Conservation (phyloP, 2,329 filamentous ascomycete genomes). For the Cladosporium sp. region DNA sequence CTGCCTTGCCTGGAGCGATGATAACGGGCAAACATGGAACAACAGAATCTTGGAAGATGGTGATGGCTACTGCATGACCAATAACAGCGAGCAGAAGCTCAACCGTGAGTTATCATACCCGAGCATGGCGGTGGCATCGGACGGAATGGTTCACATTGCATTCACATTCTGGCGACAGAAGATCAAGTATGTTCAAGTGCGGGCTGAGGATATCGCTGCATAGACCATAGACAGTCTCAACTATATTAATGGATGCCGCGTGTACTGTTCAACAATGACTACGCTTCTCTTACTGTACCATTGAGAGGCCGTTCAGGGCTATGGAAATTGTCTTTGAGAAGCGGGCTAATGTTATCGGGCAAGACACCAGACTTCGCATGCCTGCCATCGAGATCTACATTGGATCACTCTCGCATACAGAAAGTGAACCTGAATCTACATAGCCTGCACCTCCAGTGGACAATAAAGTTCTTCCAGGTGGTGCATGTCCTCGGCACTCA, state of each 20-base stretch:
- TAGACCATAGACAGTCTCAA: not conserved
- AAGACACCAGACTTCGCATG: too few relatives aligned
- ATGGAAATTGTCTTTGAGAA: too few relatives aligned
- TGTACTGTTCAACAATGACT: too few relatives aligned
- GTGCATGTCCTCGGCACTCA: not conserved
- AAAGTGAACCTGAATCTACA: not conserved
- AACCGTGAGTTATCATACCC: constrained; percentile 19
- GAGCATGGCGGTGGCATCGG: constrained; percentile 11
- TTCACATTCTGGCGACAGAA: constrained; percentile 19
- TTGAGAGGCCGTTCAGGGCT: too few relatives aligned
- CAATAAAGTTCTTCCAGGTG: not conserved
- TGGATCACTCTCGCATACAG: too few relatives aligned
- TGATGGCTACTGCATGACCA: constrained; percentile 20
- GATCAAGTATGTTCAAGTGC: constrained; percentile 17
- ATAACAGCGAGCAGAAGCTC: constrained; percentile 19
- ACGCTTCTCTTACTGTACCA: too few relatives aligned
- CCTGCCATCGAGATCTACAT: too few relatives aligned
- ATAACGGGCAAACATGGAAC: constrained; percentile 14
- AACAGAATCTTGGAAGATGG: constrained; percentile 14
- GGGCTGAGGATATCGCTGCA: not conserved
- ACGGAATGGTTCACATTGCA: constrained; percentile 15
- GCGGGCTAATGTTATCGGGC: too few relatives aligned
- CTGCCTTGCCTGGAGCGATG: constrained; percentile 18
- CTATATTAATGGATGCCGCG: not conserved
- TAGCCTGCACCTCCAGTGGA: not conserved